Base-by-base conservation (phyloP, 2,329 filamentous ascomycete species). In the Ceratocystis cubensis region DNA sequence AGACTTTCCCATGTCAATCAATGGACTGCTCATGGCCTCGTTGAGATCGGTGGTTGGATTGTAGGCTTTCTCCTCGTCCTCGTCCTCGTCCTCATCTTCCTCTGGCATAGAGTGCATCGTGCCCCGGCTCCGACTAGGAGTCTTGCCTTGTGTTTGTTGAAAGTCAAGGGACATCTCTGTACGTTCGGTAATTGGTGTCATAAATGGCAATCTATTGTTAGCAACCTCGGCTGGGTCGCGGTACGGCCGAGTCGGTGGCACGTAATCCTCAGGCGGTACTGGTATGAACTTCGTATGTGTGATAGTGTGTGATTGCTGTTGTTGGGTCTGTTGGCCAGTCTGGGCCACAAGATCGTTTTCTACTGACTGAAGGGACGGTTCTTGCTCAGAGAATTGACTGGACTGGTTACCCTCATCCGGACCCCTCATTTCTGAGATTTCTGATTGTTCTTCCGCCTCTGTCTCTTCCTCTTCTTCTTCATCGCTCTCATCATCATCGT, bases 171-270 rank as follows among this genome's bases (percentile, higher is more conserved):
- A 96, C 10, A 87, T 88, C 75, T 99, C 94, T 0, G 94, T 99
- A 71, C 91, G 87, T 75, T 99, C 94, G 1, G 94, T 93, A 70
- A 99, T 99, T 1, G 94, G 94, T 0, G 94, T 99, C 94, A 99
- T 97, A 75, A 97, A 99, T 2, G 93, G 94, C 8, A 97, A 80
- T 65, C 92, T 87, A 75, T 92, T 96, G 72, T 96, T 95, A 68
- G 91, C 91, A 75, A 87, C 81, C 74, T 91, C 83, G 45, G 78
- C 82, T 73, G 90, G 84, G 75, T 96, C 89, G 73, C 91, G 86
- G 80, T 88, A 96, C 67, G 89, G 88, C 61, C 87, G 83, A 66
- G 83, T 88, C 20, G 90, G 88, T 57, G 89, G 84, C 70, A 92
- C 85, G 74, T 91, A 96, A 74, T 95, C 90, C 73, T 96, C 90